Base-by-base conservation (phyloP, 2,329 filamentous ascomycete species). In the Bretziella fagacearum region DNA sequence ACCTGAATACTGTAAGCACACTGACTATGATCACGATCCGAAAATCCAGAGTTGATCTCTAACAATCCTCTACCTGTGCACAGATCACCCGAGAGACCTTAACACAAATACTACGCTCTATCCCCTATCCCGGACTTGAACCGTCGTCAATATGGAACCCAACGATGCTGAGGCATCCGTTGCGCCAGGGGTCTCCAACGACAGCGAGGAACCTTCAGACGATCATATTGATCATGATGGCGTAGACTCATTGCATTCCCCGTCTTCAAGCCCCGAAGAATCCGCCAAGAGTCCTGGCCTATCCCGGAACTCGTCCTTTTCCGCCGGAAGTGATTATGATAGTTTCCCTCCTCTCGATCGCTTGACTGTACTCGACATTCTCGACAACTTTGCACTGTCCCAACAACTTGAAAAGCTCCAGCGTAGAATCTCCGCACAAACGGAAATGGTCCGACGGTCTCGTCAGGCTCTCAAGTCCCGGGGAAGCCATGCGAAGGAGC, bases 351-450 rank as follows among this genome's bases (percentile, higher is more conserved):
- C 89, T 1, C 68, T 95, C 20, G 91, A 98, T 60, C 82, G 85
- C 44, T 69, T 98, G 46, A 87, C 83, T 32, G 77, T 96, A 49
- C 85, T 98, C 56, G 91, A 98, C 59, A 71, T 98, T 42, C 74
- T 98, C 54, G 89, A 95, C 63, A 96, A 95, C 60, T 77, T 98
- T 53, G 84, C 87, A 4, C 69, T 98, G 26, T 81, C 86, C 1
- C 83, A 93, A 57, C 83, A 89, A 55, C 72, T 98, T 17, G 91
- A 96, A 63, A 91, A 83, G 65, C 71, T 95, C 53, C 87, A 95
- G 58, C 81, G 75, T 56, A 81, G 83, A 30, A 70, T 96, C 50
- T 80, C 80, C 23, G 74, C 77, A 4, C 87, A 95, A 63, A 89
- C 79, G 3, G 79, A 91, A 55, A 91, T 84, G 62, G 81, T 96